Evolutionary conservation across 2,329 filamentous ascomycete genomes (phyloP), one percentile per base, ranked within the genome.

Genomic region (Diaporthe sp.): DNA sequence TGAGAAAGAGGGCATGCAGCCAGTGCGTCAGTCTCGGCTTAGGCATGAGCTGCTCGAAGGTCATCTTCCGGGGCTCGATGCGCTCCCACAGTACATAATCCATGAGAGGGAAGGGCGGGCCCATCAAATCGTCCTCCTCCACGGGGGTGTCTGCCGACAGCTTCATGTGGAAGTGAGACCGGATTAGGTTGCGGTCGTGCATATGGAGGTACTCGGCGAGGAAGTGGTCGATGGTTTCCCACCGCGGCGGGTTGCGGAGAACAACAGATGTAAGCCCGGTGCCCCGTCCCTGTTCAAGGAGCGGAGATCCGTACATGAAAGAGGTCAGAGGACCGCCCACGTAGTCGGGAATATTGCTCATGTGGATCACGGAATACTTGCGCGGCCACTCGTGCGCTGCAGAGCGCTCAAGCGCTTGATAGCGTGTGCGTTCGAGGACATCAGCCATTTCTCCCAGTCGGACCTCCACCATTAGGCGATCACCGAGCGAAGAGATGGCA

Each of bases 201-300:
- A 83, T 82, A 42, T 82, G 74, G 5, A 82, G 67, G 58, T 82
- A 80, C 71, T 82, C 81, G 8, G 81, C 75, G 58, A 81, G 81
- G 68, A 82, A 81, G 7, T 80, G 74, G 10, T 80, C 72, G 72
- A 81, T 75, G 42, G 65, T 72, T 0, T 75, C 22, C 74, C 81
- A 82, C 53, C 70, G 65, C 31, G 78, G 77, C 7, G 80, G 77
- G 71, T 82, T 82, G 22, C 42, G 39, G 25, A 65, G 61, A 17
- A 46, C 31, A 53, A n/a, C 13, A 28, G 42, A 28, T 19, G 46
- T 28, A 31, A 42, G 39, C 59, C 42, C 28, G 19, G 42, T 46
- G 12, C 39, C 59, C 39, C 28, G 39, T 65, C 44, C 28, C 12
- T 39, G 59, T 49, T 65, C 59, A 28, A 65, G 59, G 22, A 65